A percentile compares a stretch with the other conserved stretches of the same genome.
phyloP scores from a whole-genome alignment of 306 rosid species.

The Argentina anserina region DNA sequence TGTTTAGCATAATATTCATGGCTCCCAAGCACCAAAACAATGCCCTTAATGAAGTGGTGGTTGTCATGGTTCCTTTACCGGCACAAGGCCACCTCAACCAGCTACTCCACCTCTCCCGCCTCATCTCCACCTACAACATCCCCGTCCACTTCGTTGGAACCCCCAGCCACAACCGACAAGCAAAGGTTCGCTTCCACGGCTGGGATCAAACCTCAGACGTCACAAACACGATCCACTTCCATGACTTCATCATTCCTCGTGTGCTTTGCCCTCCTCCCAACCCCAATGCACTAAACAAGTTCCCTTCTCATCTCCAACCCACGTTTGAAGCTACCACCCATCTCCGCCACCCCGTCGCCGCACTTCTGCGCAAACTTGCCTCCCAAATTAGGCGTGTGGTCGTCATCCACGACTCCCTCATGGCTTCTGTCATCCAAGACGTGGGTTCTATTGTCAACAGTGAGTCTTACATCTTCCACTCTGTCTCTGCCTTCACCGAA shows the following conservation, averaged over 20 bases:
- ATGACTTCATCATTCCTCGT: constrained; percentile 43
- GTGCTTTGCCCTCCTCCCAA: constrained; percentile 47
- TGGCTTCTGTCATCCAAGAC: constrained; percentile 55
- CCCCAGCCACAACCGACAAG: constrained; percentile 55
- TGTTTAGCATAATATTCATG: too few species aligned
- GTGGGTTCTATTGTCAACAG: constrained; percentile 33
- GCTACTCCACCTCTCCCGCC: constrained; percentile 73
- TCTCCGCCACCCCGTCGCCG: constrained; percentile 36
- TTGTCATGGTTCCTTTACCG: constrained; percentile 61
- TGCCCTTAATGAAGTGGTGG: constrained; percentile 29
- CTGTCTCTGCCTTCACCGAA: constrained; percentile 54
- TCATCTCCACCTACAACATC: constrained; percentile 36
- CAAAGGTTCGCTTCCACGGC: constrained; percentile 44
- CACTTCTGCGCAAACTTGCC: constrained; percentile 44
- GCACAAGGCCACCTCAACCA: constrained; percentile 91
- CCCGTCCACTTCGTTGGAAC: constrained; percentile 63
- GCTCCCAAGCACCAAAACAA: constrained; percentile 22
- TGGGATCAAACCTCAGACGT: constrained; percentile 35
- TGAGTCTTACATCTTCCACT: constrained; percentile 54
- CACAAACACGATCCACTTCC: constrained; percentile 38
- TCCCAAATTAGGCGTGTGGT: constrained; percentile 35
- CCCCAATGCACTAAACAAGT: constrained; percentile 32
- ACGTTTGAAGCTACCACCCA: constrained; percentile 41
- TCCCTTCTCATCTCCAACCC: constrained; percentile 70
- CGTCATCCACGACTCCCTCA: constrained; percentile 58